Percentiles rank a stretch among this genome's conserved stretches.
Evolutionary conservation across 1,284 basidiomycete genomes (phyloP).

Genomic region (Ceratobasidium theobromae): DNA sequence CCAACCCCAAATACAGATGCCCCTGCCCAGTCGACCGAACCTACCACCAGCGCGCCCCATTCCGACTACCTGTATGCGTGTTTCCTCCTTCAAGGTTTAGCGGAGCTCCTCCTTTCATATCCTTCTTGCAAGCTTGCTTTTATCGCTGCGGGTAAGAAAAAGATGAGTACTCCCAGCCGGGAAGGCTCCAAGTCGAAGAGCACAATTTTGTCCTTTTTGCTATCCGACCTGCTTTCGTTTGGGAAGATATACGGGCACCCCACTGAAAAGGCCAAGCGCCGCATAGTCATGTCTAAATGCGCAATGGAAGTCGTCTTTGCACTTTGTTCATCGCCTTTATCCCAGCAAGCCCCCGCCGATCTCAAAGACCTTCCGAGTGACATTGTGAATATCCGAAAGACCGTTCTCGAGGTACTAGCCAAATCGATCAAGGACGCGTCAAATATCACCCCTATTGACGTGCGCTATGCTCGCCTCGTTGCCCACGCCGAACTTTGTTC

Average conservation of each 20-base stretch:
- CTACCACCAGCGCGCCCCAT: constrained; percentile 4
- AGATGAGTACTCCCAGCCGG: constrained; percentile 60
- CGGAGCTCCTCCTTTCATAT: constrained; percentile 93
- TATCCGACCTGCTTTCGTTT: constrained; percentile 76
- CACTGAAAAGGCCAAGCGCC: constrained; percentile 55
- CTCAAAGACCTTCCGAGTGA: constrained; percentile 77
- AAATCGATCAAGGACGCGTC: constrained; percentile 84
- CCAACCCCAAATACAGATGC: constrained; percentile 14
- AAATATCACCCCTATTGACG: constrained; percentile 66
- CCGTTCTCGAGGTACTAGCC: constrained; percentile 85
- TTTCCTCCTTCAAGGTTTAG: constrained; percentile 89
- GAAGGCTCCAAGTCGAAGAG: constrained; percentile 60
- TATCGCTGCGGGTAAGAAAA: constrained; percentile 75
- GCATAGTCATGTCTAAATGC: constrained; percentile 70
- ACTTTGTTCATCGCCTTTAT: constrained; percentile 80
- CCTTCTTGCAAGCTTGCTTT: constrained; percentile 88
- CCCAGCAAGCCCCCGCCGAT: constrained; percentile 50
- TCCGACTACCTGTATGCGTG: constrained; percentile 67
- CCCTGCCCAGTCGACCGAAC: constrained; percentile 2
- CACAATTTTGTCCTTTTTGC: constrained; percentile 71
- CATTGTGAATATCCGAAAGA: constrained; percentile 82
- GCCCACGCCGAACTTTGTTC: constrained; percentile 87
- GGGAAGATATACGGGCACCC: constrained; percentile 67
- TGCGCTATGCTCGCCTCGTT: constrained; percentile 85
- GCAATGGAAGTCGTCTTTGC: constrained; percentile 91